Percentiles rank a stretch among this genome's conserved stretches.
These are phyloP conservation scores for Lepidium aucheri DNA, from an alignment of 345 rosid species.

Conservation along the genomic window DNA sequence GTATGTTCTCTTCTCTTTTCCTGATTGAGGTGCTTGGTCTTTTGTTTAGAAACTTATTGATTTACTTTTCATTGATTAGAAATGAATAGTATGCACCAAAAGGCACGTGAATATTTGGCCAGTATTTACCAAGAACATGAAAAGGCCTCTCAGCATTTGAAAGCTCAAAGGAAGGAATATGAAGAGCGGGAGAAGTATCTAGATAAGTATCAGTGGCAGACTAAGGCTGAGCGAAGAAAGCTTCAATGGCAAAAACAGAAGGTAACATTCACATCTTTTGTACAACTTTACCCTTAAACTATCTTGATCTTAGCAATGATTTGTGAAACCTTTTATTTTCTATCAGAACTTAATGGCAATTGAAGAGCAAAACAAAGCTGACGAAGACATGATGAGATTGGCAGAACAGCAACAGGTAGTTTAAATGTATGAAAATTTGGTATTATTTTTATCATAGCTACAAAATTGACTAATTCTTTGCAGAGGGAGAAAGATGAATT, in stretches of 20 bases:
- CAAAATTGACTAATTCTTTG: conserved; percentile 6
- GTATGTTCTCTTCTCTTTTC: conserved; percentile 21
- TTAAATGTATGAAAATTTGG: neutral
- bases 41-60: neutral
- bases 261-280: conserved; percentile 31
- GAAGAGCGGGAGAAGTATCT: conserved; percentile 41
- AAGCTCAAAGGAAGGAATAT: conserved; percentile 33
- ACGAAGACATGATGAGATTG: conserved; percentile 42
- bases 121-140: conserved; percentile 43
- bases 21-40: neutral
- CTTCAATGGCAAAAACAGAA: conserved; percentile 39
- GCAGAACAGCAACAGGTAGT: conserved; percentile 64
- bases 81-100: conserved; percentile 38
- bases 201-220: conserved; percentile 35
- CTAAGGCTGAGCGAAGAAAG: conserved; percentile 47
- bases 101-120: conserved; percentile 33
- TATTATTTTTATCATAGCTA: neutral
- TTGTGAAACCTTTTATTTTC: neutral
- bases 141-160: conserved; percentile 27
- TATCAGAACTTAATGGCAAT: conserved; percentile 58
- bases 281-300: neutral
- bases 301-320: neutral
- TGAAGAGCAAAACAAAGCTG: conserved; percentile 66
- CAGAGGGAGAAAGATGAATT: conserved; percentile 62
- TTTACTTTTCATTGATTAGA: conserved; percentile 24